These are phyloP conservation scores for Saururus chinensis DNA, from an alignment of 164 flowering plant genomes.

Conservation along the genomic window DNA sequence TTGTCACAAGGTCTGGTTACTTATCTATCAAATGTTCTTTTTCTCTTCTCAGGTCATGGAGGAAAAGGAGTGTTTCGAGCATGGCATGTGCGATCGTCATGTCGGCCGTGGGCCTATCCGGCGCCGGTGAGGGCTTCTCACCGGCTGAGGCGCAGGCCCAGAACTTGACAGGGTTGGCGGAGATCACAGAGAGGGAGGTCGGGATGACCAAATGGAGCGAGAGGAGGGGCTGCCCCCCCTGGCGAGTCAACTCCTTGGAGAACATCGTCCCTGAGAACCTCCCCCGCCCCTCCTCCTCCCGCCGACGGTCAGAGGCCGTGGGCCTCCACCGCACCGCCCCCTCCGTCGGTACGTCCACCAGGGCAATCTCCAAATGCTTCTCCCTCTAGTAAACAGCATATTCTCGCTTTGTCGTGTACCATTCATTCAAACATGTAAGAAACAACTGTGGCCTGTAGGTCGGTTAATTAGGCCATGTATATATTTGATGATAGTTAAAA, in stretches of 20 bases:
- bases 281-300: constrained; percentile 2
- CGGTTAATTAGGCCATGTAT: background rate
- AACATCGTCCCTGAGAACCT: constrained; percentile 7
- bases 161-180: background rate
- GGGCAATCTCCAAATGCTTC: constrained; percentile 1
- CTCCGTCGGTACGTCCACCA: background rate
- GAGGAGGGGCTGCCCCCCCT: constrained; percentile 3
- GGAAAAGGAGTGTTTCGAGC: background rate
- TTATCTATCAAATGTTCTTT: too few relatives aligned
- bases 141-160: background rate
- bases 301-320: background rate
- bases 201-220: constrained; percentile 3
- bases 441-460: too few relatives aligned
- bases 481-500: background rate
- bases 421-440: background rate
- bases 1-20: too few relatives aligned
- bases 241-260: constrained; percentile 7
- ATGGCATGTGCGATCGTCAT: constrained; percentile 3
- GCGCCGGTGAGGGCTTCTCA: background rate
- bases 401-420: background rate
- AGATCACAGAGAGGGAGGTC: background rate
- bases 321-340: background rate
- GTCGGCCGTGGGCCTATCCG: background rate
- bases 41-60: constrained; percentile 1
- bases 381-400: background rate